These are phyloP conservation scores for Neopestalotiopsis sp. DNA, from an alignment of 2,329 filamentous ascomycete species.

Conservation along the genomic window DNA sequence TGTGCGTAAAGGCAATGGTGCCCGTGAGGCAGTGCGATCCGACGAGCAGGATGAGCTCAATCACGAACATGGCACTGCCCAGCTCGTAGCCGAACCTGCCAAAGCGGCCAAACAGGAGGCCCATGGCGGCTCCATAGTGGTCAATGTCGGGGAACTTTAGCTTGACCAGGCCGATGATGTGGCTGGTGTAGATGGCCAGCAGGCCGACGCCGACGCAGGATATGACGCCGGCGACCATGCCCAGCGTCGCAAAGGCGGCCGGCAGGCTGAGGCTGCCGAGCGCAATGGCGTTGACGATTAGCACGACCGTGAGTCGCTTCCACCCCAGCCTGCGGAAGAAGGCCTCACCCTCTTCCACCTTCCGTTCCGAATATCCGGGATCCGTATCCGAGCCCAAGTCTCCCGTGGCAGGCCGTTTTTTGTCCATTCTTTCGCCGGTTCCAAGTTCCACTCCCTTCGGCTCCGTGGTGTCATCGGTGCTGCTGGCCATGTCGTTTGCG, in stretches of 20 bases:
- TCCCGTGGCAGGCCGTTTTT: not conserved
- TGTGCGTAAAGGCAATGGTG: conserved; percentile 64
- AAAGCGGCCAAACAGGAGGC: conserved; percentile 57
- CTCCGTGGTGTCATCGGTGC: not conserved
- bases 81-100: conserved; percentile 52
- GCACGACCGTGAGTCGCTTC: conserved; percentile 61
- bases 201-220: conserved; percentile 48
- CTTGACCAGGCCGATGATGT: conserved; percentile 51
- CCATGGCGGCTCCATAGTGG: conserved; percentile 60
- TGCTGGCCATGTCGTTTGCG: not conserved
- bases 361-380: conserved; percentile 1
- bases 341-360: conserved; percentile 42
- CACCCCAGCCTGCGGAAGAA: conserved; percentile 60
- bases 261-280: conserved; percentile 59
- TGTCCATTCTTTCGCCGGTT: not conserved
- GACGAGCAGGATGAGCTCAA: conserved; percentile 68
- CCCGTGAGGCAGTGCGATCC: conserved; percentile 68
- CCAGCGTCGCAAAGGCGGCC: conserved; percentile 57
- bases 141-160: conserved; percentile 36
- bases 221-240: conserved; percentile 57
- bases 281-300: conserved; percentile 63
- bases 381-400: not conserved
- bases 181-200: conserved; percentile 53
- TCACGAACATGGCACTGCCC: conserved; percentile 56
- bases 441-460: not conserved